Percentiles rank a stretch among this genome's conserved stretches.
These are phyloP conservation scores for Epichloe gansuensis DNA, from an alignment of 2,329 filamentous ascomycete species.

Conservation along the genomic window DNA sequence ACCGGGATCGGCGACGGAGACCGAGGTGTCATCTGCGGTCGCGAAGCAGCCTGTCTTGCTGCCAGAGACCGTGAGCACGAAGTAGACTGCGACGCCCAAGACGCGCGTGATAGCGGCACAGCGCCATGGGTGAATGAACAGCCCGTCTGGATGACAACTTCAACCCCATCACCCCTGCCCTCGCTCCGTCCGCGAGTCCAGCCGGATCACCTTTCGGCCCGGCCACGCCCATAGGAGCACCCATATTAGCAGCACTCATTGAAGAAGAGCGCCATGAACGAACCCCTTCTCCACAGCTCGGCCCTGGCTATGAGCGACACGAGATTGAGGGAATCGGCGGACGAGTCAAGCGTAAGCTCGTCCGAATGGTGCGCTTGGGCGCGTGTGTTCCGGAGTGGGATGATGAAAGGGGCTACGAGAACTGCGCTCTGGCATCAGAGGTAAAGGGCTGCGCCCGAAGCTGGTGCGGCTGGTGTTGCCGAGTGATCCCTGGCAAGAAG, in stretches of 20 bases:
- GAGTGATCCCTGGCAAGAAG: constrained; percentile 52
- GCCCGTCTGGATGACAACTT: constrained; percentile 11
- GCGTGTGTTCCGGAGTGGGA: constrained; percentile 78
- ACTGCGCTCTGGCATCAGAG: constrained; percentile 58
- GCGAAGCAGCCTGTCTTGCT: constrained; percentile 64
- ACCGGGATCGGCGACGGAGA: constrained; percentile 82
- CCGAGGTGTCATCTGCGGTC: constrained; percentile 77
- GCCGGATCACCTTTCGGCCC: constrained; percentile 8
- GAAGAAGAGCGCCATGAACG: constrained; percentile 23
- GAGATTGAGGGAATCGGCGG: constrained; percentile 89
- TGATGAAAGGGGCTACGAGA: constrained; percentile 53
- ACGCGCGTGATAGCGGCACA: constrained; percentile 39
- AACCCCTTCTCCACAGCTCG: constrained; percentile 38
- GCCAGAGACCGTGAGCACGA: constrained; percentile 71
- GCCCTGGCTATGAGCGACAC: constrained; percentile 69
- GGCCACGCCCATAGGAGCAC: constrained; percentile 12
- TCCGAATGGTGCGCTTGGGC: constrained; percentile 69
- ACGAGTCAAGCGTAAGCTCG: constrained; percentile 76
- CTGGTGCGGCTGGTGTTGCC: constrained; percentile 88
- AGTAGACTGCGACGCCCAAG: constrained; percentile 73
- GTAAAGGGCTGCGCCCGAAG: constrained; percentile 55
- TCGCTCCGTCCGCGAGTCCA: constrained; percentile 7
- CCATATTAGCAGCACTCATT: constrained; percentile 17
- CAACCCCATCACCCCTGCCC: constrained; percentile 10
- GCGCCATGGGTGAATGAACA: constrained; percentile 10